A percentile compares a stretch with the other conserved stretches of the same genome.
Conservation (phyloP, 192 early-diverging fungal genomes). For the Chytriomyces confervae region DNA sequence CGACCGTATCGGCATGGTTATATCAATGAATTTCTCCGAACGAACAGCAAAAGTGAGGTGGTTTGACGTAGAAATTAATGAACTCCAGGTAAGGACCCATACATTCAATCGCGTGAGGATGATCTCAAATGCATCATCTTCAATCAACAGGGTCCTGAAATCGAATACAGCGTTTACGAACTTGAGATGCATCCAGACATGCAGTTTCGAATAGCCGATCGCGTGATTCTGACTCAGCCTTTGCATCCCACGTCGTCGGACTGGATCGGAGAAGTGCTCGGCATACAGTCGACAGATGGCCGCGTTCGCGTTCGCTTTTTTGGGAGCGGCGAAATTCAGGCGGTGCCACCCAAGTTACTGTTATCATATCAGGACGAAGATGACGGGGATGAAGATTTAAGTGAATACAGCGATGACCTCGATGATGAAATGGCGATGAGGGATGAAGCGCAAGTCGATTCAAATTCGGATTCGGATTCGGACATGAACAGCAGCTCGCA, state of each 20-base stretch:
- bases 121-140: no score
- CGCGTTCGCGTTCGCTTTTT: slow-evolving; percentile 47
- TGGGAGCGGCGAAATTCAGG: slow-evolving; percentile 41
- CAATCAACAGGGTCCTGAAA: slow-evolving; percentile 2
- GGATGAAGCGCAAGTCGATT: slow-evolving; percentile 10
- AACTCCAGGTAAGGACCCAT: background rate
- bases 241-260: background rate
- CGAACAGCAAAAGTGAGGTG: slow-evolving; percentile 22
- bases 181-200: slow-evolving; percentile 17
- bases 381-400: slow-evolving; percentile 50
- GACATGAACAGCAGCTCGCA: background rate
- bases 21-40: background rate
- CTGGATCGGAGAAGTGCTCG: slow-evolving; percentile 59
- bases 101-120: no score
- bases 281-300: slow-evolving; percentile 39
- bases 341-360: slow-evolving; percentile 26
- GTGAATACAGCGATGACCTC: slow-evolving; percentile 37
- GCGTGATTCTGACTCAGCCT: slow-evolving; percentile 16
- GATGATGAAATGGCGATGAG: slow-evolving; percentile 34
- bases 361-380: slow-evolving; percentile 49
- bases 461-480: background rate
- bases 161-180: slow-evolving; percentile 19
- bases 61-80: slow-evolving; percentile 2
- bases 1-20: slow-evolving; percentile 3
- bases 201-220: slow-evolving; percentile 28